Conservation (phyloP, 2,329 filamentous ascomycete genomes). For the Lomentospora prolificans region DNA sequence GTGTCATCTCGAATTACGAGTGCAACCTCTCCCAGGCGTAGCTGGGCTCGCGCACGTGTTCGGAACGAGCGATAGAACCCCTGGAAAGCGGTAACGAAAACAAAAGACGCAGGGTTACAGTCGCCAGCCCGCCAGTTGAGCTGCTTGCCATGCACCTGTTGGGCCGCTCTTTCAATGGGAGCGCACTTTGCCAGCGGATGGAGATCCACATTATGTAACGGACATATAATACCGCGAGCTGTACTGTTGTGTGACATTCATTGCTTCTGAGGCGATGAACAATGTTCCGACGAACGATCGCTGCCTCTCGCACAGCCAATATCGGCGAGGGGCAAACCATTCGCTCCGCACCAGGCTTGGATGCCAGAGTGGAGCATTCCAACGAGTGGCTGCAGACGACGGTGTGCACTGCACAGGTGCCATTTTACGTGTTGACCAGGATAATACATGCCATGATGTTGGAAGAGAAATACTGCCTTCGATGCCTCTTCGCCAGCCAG, state of each 20-base stretch:
- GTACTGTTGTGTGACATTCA: not conserved
- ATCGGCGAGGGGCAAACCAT: too few species aligned
- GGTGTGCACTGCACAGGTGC: not conserved
- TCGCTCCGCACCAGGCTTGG: too few species aligned
- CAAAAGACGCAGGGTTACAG: too few species aligned
- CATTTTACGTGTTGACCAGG: not conserved
- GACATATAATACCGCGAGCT: not conserved
- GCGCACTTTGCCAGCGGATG: not conserved
- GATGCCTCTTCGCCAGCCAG: too few species aligned
- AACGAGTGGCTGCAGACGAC: too few species aligned
- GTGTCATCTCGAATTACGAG: too few species aligned
- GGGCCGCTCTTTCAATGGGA: too few species aligned
- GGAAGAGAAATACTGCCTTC: too few species aligned
- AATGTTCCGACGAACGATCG: not conserved
- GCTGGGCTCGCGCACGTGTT: not conserved
- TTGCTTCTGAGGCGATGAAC: not conserved
- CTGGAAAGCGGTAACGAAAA: not conserved
- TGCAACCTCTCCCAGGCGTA: not conserved
- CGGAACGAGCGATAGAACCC: not conserved
- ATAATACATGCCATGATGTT: too few species aligned
- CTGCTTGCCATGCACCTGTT: too few species aligned
- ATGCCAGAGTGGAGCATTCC: too few species aligned
- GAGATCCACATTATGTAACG: not conserved
- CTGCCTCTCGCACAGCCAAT: not conserved
- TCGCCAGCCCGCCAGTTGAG: too few species aligned